A percentile compares a stretch with the other conserved stretches of the same genome.
phyloP scores from a whole-genome alignment of 768 basidiomycete species.

The Mrakia frigida region DNA sequence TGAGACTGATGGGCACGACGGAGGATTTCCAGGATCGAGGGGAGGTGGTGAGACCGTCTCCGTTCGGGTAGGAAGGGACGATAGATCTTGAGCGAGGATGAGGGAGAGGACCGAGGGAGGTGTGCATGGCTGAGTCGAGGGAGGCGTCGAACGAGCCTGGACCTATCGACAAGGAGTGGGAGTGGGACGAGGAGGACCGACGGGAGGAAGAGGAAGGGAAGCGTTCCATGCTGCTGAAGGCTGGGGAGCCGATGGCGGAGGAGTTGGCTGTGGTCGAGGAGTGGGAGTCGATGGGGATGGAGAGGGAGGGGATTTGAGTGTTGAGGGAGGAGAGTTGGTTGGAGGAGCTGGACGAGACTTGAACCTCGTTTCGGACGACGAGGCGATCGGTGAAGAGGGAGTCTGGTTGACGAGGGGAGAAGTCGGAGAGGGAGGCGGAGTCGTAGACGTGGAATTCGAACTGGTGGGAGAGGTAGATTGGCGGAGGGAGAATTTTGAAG shows the following conservation, averaged over 20 bases:
- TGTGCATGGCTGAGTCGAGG: conserved; percentile 65
- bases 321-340: background rate
- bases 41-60: conserved; percentile 40
- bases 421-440: conserved; percentile 62
- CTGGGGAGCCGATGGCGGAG: background rate
- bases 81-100: conserved; percentile 47
- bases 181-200: conserved; percentile 42
- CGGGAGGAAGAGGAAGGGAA: conserved; percentile 20
- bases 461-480: conserved; percentile 78
- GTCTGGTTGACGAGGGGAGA: conserved; percentile 64
- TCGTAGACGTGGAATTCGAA: conserved; percentile 72
- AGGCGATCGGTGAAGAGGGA: conserved; percentile 60
- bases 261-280: background rate
- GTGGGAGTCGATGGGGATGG: background rate
- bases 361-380: conserved; percentile 66
- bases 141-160: conserved; percentile 66
- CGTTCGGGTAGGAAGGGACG: conserved; percentile 79
- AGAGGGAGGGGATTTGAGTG: background rate
- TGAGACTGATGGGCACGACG: conserved; percentile 34
- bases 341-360: conserved; percentile 45
- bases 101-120: conserved; percentile 51
- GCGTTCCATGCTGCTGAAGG: conserved; percentile 6
- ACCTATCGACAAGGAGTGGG: conserved; percentile 8
- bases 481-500: conserved; percentile 58
- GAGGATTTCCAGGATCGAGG: conserved; percentile 33